These are phyloP conservation scores for Pseudogymnoascus sp. DNA, from an alignment of 2,329 filamentous ascomycete species.

Conservation along the genomic window DNA sequence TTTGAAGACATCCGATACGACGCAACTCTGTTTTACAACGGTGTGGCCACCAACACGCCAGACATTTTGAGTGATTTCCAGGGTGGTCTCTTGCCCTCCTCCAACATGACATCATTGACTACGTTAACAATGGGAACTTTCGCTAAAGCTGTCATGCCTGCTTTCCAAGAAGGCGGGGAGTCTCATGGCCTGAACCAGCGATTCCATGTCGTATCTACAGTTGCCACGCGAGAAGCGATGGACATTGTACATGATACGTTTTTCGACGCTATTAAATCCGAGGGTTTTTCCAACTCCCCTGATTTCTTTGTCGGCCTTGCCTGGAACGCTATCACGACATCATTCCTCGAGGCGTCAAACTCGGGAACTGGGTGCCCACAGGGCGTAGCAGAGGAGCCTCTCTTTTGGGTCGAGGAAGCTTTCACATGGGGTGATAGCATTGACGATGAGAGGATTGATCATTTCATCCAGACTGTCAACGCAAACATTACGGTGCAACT, in stretches of 20 bases:
- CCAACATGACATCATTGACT: conserved; percentile 11
- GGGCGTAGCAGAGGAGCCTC: conserved; percentile 13
- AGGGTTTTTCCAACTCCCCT: conserved; percentile 1
- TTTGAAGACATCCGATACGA: conserved; percentile 11
- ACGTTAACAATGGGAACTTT: conserved; percentile 12
- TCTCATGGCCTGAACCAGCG: conserved; percentile 12
- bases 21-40: conserved; percentile 15
- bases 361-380: conserved; percentile 14
- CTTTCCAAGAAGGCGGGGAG: conserved; percentile 13
- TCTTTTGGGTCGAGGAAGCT: conserved; percentile 16
- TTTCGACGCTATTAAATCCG: conserved; percentile 12
- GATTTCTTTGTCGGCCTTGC: conserved; percentile 14
- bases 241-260: conserved; percentile 17
- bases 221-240: conserved; percentile 14
- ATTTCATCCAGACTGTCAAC: conserved; percentile 12
- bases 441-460: conserved; percentile 12
- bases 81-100: conserved; percentile 13
- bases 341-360: conserved; percentile 13
- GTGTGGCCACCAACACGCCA: conserved; percentile 7
- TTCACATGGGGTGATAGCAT: conserved; percentile 14
- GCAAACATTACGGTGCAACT: conserved; percentile 15
- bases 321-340: conserved; percentile 14
- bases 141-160: conserved; percentile 8
- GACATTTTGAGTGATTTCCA: conserved; percentile 15
- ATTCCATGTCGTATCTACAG: conserved; percentile 14